Conservation (phyloP, 2,329 filamentous ascomycete genomes). For the Fusarium domesticum region DNA sequence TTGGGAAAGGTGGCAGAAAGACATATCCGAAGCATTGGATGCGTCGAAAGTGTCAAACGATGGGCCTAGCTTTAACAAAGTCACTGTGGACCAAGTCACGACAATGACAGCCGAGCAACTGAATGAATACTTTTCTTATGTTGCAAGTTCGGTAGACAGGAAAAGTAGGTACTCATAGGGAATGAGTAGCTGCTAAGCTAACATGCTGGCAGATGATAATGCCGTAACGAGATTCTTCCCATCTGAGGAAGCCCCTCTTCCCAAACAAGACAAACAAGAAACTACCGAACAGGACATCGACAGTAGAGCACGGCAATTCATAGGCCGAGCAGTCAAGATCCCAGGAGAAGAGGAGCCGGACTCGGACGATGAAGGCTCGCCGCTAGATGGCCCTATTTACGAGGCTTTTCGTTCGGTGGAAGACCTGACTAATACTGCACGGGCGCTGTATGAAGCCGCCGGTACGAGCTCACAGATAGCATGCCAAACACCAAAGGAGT, state of each 20-base stretch:
- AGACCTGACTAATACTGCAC: conserved; percentile 33
- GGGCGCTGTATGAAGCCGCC: conserved; percentile 33
- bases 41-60: conserved; percentile 7
- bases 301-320: conserved; percentile 17
- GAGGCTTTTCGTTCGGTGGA: conserved; percentile 32
- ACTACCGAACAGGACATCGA: conserved; percentile 28
- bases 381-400: conserved; percentile 19
- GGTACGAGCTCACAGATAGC: conserved; percentile 25
- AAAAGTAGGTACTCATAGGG: conserved; percentile 29
- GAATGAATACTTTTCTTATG: conserved; percentile 60
- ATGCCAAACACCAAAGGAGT: not conserved
- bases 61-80: conserved; percentile 43
- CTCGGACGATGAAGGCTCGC: not conserved
- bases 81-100: conserved; percentile 61
- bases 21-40: conserved; percentile 37
- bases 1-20: conserved; percentile 67
- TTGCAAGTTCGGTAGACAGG: conserved; percentile 33
- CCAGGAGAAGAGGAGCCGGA: conserved; percentile 8
- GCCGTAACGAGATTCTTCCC: conserved; percentile 37
- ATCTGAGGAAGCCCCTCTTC: conserved; percentile 20
- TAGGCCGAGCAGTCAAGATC: conserved; percentile 18
- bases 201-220: conserved; percentile 27
- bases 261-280: conserved; percentile 17
- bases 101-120: conserved; percentile 58
- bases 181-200: conserved; percentile 3